Evolutionary conservation across 106 monocot species (phyloP), one percentile per base, ranked within the genome.

Genomic region (Iris macrosiphon): DNA sequence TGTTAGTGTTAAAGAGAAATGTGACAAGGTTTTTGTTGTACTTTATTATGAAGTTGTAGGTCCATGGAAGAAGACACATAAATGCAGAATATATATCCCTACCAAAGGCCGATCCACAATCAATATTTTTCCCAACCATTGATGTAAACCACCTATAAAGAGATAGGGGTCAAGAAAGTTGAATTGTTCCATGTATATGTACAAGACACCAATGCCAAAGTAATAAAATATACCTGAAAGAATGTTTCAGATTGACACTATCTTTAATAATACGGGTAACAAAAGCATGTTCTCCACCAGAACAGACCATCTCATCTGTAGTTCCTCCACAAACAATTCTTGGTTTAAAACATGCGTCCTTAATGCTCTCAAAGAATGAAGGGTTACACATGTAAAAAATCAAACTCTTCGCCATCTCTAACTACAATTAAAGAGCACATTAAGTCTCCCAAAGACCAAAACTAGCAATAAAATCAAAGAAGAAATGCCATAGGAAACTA

Each of bases 321-420:
- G 95, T 85, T 24, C 95, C 89, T 52, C 91, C 87, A 62, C 90
- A 98, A 7, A 91, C 57, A 27, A 91, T 98, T 64, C 60, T 87
- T 19, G 98, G 98, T 29, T 98, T 98, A 30, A 91, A 72, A 41
- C 87, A 73, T 3, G 98, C 80, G 68, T 78, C 91, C 51, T 80
- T 75, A 25, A 87, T 67, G 67, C 62, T 74, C 57, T 83, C 87
- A 71, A 98, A 98, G 58, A 98, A 98, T 16, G 98, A 91, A 46
- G 98, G 98, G 18, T 98, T 98, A 57, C 91, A 98, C 91, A 98
- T 98, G 61, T 91, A 98, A 39, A n/a, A 98, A 98, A 63, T 98
- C 91, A 59, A 91, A 98, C 42, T 66, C 62, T 44, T 98, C 98
- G 4, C 72, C 80, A 31, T 81, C 83, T 57, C 51, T 80, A 27